Evolutionary conservation across 2,329 filamentous ascomycete species (phyloP).

Genomic region (Dactylellina leptospora): DNA sequence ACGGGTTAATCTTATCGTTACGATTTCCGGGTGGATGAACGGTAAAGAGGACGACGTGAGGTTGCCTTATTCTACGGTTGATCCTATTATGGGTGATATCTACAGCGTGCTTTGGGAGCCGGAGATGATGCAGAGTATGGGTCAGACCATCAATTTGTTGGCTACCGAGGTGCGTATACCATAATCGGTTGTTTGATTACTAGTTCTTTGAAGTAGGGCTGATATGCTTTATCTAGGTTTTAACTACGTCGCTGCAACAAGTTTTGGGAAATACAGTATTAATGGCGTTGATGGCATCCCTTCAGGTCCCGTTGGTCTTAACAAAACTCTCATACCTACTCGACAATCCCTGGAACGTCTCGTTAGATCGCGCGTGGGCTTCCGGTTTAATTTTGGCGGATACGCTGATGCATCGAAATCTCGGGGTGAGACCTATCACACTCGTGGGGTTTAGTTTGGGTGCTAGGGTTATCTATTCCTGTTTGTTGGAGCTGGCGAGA

Average conservation of each 20-base stretch:
- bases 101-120: constrained; percentile 98
- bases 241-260: constrained; percentile 75
- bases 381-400: constrained; percentile 82
- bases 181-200: too few species aligned
- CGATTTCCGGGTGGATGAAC: constrained; percentile 97
- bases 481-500: constrained; percentile 78
- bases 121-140: constrained; percentile 97
- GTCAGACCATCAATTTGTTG: constrained; percentile 97
- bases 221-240: constrained; percentile 70
- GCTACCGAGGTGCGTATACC: constrained; percentile 78
- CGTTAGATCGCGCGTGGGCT: constrained; percentile 79
- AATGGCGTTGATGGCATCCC: constrained; percentile 74
- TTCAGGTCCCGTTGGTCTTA: constrained; percentile 72
- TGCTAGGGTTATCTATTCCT: constrained; percentile 82
- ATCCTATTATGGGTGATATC: constrained; percentile 97
- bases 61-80: constrained; percentile 92
- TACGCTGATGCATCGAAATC: constrained; percentile 79
- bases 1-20: constrained; percentile 92
- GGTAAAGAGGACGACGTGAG: constrained; percentile 97
- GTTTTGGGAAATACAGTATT: constrained; percentile 79
- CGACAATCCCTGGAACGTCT: constrained; percentile 83
- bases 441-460: constrained; percentile 84
- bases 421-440: constrained; percentile 82
- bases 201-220: too few species aligned
- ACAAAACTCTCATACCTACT: constrained; percentile 73